Percentiles rank a stretch among this genome's conserved stretches.
These are phyloP conservation scores for Zygnema circumcarinatum DNA, from an alignment of 139 green algal genomes.

Conservation along the genomic window DNA sequence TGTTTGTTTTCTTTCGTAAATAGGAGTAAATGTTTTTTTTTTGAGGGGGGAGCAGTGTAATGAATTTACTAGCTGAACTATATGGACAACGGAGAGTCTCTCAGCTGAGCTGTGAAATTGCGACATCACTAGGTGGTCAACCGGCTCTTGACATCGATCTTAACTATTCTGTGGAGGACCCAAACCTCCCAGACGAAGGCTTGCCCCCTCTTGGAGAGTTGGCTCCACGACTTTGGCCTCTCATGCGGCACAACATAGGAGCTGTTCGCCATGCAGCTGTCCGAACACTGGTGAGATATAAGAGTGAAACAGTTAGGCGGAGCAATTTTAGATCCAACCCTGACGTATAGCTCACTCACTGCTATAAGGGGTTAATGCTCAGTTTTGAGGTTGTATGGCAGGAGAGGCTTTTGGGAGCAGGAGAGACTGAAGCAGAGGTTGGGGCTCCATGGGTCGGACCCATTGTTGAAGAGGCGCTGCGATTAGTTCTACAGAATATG, in stretches of 20 bases:
- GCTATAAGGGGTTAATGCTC: too few relatives aligned
- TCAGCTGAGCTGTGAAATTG: too few relatives aligned
- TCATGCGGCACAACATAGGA: slow-evolving; percentile 78
- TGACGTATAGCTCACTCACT: too few relatives aligned
- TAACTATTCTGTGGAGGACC: slow-evolving; percentile 28
- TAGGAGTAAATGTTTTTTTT: too few relatives aligned
- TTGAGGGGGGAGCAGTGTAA: slow-evolving; percentile 67
- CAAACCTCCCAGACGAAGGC: neutral
- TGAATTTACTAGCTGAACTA: slow-evolving; percentile 79
- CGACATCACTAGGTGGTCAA: neutral
- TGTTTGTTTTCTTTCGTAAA: too few relatives aligned
- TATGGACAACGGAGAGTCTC: slow-evolving; percentile 53
- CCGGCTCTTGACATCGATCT: slow-evolving; percentile 1
- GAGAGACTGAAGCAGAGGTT: slow-evolving; percentile 12
- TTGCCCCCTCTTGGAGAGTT: slow-evolving; percentile 25
- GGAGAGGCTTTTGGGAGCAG: slow-evolving; percentile 27
- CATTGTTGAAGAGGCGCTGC: slow-evolving; percentile 62
- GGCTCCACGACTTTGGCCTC: slow-evolving; percentile 80
- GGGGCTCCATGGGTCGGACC: slow-evolving; percentile 59
- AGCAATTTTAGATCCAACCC: neutral
- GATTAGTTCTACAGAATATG: slow-evolving; percentile 81
- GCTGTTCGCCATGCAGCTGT: slow-evolving; percentile 76
- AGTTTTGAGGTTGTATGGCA: neutral
- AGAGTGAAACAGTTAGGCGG: neutral
- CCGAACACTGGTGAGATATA: slow-evolving; percentile 48